Conservation (phyloP, 176 grass and related monocot genomes). For the Microstegium vimineum region DNA sequence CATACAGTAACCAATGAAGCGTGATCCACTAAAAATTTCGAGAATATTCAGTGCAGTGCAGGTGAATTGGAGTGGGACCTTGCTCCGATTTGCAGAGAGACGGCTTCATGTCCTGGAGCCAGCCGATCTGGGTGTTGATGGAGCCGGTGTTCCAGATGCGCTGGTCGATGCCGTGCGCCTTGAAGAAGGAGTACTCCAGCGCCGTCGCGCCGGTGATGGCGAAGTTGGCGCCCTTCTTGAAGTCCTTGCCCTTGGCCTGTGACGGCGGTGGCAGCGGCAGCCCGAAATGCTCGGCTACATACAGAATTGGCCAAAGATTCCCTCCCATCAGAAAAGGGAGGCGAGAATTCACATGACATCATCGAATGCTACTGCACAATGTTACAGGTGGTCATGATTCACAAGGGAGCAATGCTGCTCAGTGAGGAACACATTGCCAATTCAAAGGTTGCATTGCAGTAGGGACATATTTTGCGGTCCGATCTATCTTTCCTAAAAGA, state of each 20-base stretch:
- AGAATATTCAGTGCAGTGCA: not conserved
- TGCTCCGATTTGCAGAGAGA: conserved; percentile 70
- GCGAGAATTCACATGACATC: not conserved
- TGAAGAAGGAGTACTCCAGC: conserved; percentile 73
- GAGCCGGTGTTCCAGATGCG: conserved; percentile 90
- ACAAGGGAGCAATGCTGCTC: not conserved
- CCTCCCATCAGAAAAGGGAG: not conserved
- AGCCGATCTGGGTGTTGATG: conserved; percentile 73
- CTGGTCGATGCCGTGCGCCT: conserved; percentile 50
- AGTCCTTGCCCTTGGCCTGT: conserved; percentile 44
- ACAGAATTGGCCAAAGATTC: not conserved
- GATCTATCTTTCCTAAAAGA: not conserved
- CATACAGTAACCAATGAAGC: not conserved
- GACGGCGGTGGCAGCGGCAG: conserved; percentile 77
- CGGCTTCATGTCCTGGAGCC: conserved; percentile 79
- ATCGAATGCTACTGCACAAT: not conserved
- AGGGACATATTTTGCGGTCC: not conserved
- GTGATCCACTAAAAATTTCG: not conserved
- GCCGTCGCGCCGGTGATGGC: conserved; percentile 72
- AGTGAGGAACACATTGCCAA: not conserved
- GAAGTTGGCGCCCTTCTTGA: conserved; percentile 77
- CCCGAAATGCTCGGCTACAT: conserved; percentile 79
- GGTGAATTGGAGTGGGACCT: not conserved
- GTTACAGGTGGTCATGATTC: not conserved
- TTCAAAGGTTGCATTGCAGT: not conserved